These are phyloP conservation scores for Rosa hybrid DNA, from an alignment of 331 rosid species.

Conservation along the genomic window DNA sequence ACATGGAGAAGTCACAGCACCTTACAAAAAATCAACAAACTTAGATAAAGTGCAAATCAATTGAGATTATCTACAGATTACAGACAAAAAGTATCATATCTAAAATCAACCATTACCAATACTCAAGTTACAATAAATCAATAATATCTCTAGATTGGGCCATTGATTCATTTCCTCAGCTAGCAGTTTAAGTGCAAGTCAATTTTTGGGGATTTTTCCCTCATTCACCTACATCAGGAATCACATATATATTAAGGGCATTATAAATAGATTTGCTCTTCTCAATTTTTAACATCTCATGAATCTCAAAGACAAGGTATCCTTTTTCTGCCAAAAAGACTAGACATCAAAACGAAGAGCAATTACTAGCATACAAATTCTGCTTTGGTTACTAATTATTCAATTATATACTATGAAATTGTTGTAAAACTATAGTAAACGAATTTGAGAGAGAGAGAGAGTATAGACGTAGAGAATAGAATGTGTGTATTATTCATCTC, in stretches of 20 bases:
- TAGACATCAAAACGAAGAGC: too few species aligned
- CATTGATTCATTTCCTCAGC: constrained; percentile 80
- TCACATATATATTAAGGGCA: constrained; percentile 11
- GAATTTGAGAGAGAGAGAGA: too few species aligned
- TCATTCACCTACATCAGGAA: constrained; percentile 60
- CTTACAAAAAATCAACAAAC: too few species aligned
- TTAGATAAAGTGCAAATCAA: too few species aligned
- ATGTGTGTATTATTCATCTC: too few species aligned
- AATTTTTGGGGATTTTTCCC: constrained; percentile 79
- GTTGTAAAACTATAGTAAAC: too few species aligned
- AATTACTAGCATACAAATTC: too few species aligned
- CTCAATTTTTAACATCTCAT: background rate
- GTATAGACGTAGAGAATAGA: too few species aligned
- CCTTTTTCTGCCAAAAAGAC: background rate
- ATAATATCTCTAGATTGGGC: constrained; percentile 89
- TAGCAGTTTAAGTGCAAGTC: constrained; percentile 60
- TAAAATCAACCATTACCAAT: background rate
- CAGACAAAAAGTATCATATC: background rate
- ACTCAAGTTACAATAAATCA: constrained; percentile 19
- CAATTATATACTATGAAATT: too few species aligned
- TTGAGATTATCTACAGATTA: too few species aligned
- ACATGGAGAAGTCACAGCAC: too few species aligned
- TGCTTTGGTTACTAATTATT: too few species aligned
- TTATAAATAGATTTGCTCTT: constrained; percentile 5
- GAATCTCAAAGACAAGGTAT: background rate